Base-by-base conservation (phyloP, 345 rosid genomes). In the Euphorbia pulcherrima region DNA sequence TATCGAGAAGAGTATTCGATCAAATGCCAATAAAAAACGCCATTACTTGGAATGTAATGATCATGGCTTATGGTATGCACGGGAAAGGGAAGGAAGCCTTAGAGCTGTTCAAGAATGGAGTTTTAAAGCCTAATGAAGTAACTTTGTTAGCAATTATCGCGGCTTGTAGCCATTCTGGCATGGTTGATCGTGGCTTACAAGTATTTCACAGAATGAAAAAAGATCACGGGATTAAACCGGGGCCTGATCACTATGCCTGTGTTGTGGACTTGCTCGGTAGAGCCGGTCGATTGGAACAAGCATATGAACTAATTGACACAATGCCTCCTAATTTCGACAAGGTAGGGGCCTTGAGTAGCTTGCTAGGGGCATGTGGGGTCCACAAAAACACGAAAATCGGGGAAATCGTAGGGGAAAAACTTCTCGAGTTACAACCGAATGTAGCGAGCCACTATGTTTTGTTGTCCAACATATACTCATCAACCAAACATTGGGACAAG, bases 61-160 rank as follows among this genome's bases (percentile, higher is more conserved):
- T 89, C 72, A 90, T 90, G 98, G 97, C 96, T 44, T 82, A 86
- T 73, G 98, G 98, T 62, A 90, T 90, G 94, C 96, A 89, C 61
- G 98, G 96, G 50, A 82, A 84, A 50, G 96, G 92, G 21, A 60
- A 70, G 66, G 94, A 80, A 41, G 96, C 97, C 39, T 73, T 89
- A 68, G 75, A 83, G 54, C 73, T 89, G 63, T 87, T 93, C 71
- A 75, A 67, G 8, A 66, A 46, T 37, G 70, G 63, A 30, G 78
- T 59, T 64, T 82, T 80, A 51, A 89, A 85, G 75, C 97, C 95
- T 52, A 93, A 81, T 81, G 90, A 76, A 66, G 84, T 90, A 60
- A 90, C 97, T 54, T 89, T 87, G 67, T 78, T 90, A 61, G 83
- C 97, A 55, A 33, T 88, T 20, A 82, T 90, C 76, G 91, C 94